Evolutionary conservation across 345 rosid genomes (phyloP).

Genomic region (Cochlearia excelsa): DNA sequence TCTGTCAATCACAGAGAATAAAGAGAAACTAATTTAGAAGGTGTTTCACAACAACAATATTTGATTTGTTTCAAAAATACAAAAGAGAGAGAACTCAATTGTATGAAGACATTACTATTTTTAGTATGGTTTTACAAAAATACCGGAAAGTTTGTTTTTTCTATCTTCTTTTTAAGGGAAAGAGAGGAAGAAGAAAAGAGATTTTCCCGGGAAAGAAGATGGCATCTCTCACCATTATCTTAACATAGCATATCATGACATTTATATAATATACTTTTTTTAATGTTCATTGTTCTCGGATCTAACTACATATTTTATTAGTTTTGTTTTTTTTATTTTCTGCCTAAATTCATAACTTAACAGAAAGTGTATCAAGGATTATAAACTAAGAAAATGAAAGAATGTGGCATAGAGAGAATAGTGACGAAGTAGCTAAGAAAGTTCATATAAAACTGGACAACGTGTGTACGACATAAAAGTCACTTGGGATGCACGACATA

Average conservation of each 20-base stretch:
- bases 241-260: constrained; percentile 4
- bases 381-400: too few species aligned
- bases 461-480: constrained; percentile 31
- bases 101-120: constrained; percentile 23
- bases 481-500: constrained; percentile 34
- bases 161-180: neutral
- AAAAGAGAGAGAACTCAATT: constrained; percentile 17
- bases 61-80: too few species aligned
- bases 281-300: constrained; percentile 9
- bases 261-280: neutral
- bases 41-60: too few species aligned
- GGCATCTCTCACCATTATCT: constrained; percentile 18
- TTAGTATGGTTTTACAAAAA: constrained; percentile 11
- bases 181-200: constrained; percentile 12
- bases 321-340: too few species aligned
- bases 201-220: constrained; percentile 35
- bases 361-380: too few species aligned
- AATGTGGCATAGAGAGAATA: constrained; percentile 8
- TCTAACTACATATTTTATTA: constrained; percentile 15
- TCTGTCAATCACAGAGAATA: constrained; percentile 33
- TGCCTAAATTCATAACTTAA: too few species aligned
- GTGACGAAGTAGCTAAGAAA: constrained; percentile 27
- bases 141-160: constrained; percentile 21
- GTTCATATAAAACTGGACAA: constrained; percentile 20
- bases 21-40: constrained; percentile 14